Conservation (phyloP, 2,329 filamentous ascomycete genomes). For the Colletotrichum costaricense region DNA sequence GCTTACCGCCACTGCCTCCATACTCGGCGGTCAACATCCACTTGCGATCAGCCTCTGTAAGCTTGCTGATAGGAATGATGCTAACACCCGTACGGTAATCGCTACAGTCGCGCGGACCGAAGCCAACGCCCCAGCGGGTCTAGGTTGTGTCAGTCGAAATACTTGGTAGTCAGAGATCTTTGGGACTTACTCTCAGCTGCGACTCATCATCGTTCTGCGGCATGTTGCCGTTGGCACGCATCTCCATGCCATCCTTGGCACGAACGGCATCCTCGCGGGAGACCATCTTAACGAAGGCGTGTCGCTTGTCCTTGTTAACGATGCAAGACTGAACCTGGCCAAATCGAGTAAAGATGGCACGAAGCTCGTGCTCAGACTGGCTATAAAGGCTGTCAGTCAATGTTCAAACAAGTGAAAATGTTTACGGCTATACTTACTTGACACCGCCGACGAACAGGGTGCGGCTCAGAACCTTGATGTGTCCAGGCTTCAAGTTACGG, state of each 20-base stretch:
- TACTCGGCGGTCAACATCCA: slow-evolving; percentile 96
- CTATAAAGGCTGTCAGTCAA: slow-evolving; percentile 53
- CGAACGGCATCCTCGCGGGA: slow-evolving; percentile 84
- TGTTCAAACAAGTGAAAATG: slow-evolving; percentile 5
- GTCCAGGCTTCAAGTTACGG: slow-evolving; percentile 75
- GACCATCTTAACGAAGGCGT: slow-evolving; percentile 99
- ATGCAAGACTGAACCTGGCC: slow-evolving; percentile 97
- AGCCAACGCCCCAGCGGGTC: slow-evolving; percentile 98
- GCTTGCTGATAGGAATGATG: slow-evolving; percentile 89
- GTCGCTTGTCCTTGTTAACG: slow-evolving; percentile 96
- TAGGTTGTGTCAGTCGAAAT: slow-evolving; percentile 47
- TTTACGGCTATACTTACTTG: slow-evolving; percentile 68
- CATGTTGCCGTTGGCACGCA: slow-evolving; percentile 63
- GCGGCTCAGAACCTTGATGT: slow-evolving; percentile 93
- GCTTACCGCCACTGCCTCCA: slow-evolving; percentile 87
- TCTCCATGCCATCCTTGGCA: slow-evolving; percentile 90
- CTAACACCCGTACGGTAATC: slow-evolving; percentile 94
- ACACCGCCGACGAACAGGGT: slow-evolving; percentile 98
- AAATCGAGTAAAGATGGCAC: slow-evolving; percentile 81
- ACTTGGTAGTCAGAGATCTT: neutral
- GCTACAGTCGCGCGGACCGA: slow-evolving; percentile 95
- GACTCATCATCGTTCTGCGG: neutral
- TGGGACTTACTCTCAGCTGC: slow-evolving; percentile 69
- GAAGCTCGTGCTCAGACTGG: slow-evolving; percentile 83
- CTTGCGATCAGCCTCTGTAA: slow-evolving; percentile 96